Conservation (phyloP, 2,329 filamentous ascomycete species). For the Penicillium fuscoglaucum region DNA sequence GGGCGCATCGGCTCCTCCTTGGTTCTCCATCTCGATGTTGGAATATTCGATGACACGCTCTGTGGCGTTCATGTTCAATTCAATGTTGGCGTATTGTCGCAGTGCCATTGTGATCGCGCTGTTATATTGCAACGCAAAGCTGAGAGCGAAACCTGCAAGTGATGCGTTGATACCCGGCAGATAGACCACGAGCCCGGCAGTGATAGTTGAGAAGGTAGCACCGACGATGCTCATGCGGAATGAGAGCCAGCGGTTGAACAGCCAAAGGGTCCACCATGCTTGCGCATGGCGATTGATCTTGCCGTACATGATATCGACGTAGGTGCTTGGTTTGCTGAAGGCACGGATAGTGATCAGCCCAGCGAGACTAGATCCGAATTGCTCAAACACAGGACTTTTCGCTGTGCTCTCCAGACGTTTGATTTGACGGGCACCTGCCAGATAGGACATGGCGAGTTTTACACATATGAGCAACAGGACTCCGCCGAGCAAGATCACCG, state of each 20-base stretch:
- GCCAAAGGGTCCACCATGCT: slow-evolving; percentile 67
- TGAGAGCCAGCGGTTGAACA: slow-evolving; percentile 76
- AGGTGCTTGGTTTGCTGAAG: slow-evolving; percentile 67
- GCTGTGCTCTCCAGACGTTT: slow-evolving; percentile 75
- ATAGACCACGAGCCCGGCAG: slow-evolving; percentile 64
- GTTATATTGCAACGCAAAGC: slow-evolving; percentile 72
- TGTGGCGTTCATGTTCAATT: slow-evolving; percentile 51
- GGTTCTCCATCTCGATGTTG: slow-evolving; percentile 36
- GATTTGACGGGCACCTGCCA: slow-evolving; percentile 70
- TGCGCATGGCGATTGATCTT: slow-evolving; percentile 68
- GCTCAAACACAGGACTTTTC: slow-evolving; percentile 78
- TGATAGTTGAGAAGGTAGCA: slow-evolving; percentile 67
- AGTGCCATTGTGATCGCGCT: slow-evolving; percentile 66
- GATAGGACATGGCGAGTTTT: slow-evolving; percentile 53
- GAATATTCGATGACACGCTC: slow-evolving; percentile 57
- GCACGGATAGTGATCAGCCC: slow-evolving; percentile 75
- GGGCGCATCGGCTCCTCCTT: slow-evolving; percentile 27
- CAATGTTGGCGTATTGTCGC: slow-evolving; percentile 67
- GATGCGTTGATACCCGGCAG: slow-evolving; percentile 65
- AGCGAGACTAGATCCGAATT: slow-evolving; percentile 70
- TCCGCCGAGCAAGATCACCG: slow-evolving; percentile 63
- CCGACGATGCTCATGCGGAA: slow-evolving; percentile 71
- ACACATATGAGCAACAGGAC: slow-evolving; percentile 59
- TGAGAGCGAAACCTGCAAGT: slow-evolving; percentile 73
- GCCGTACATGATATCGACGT: slow-evolving; percentile 67